Conservation (phyloP, 1,284 basidiomycete genomes). For the Cryptococcus amylolentus region DNA sequence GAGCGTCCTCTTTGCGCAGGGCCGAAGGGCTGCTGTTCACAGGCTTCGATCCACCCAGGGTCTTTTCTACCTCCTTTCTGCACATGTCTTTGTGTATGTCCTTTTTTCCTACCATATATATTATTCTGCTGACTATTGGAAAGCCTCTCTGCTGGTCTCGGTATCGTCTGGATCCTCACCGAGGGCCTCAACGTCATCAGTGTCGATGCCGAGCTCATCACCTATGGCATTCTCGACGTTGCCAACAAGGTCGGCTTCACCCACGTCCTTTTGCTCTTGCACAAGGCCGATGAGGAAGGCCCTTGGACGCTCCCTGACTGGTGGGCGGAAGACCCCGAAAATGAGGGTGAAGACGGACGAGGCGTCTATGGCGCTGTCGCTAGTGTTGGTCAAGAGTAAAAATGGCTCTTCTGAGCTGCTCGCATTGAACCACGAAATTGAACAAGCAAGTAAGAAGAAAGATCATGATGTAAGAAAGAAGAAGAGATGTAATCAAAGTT, state of each 20-base stretch:
- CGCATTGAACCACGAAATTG: background rate
- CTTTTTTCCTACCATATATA: background rate
- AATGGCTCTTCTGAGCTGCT: background rate
- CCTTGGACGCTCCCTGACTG: conserved; percentile 42
- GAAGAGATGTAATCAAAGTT: background rate
- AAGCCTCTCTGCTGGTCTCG: conserved; percentile 24
- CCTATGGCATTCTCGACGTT: conserved; percentile 44
- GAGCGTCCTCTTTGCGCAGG: conserved; percentile 33
- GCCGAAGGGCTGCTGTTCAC: conserved; percentile 29
- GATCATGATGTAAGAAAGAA: background rate
- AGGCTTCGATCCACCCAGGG: conserved; percentile 34
- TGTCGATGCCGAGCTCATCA: conserved; percentile 45
- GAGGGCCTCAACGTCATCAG: conserved; percentile 37
- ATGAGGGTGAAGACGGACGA: conserved; percentile 31
- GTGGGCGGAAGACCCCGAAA: conserved; percentile 37
- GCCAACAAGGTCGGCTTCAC: conserved; percentile 44
- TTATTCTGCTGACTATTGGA: background rate
- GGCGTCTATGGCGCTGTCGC: conserved; percentile 40
- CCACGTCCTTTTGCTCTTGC: conserved; percentile 41
- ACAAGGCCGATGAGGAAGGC: conserved; percentile 44
- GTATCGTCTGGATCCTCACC: conserved; percentile 38
- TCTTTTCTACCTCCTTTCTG: conserved; percentile 34
- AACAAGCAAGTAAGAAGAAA: background rate
- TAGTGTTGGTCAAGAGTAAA: conserved; percentile 2
- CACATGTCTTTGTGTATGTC: conserved; percentile 32